Evolutionary conservation across 148 eudicot genomes (phyloP), one percentile per base, ranked within the genome.

Genomic region (Heliosperma pusillum): DNA sequence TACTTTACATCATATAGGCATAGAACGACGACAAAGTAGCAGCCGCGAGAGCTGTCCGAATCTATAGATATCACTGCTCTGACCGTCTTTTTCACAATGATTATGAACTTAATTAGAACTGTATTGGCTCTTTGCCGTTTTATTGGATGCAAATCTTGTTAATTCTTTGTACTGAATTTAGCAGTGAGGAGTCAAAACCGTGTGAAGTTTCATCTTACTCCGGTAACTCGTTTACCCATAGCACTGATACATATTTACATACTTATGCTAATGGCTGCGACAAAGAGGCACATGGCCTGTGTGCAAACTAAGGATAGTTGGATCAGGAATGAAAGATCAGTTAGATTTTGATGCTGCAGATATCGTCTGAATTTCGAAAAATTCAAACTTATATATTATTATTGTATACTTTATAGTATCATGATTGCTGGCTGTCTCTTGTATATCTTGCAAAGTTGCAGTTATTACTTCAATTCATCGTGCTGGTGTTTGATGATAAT

Each of bases 251-350:
- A n/a, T n/a, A n/a, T n/a, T n/a, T n/a, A n/a, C n/a, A n/a, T n/a
- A n/a, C n/a, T n/a, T n/a, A n/a, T n/a, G n/a, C n/a, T n/a, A n/a
- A n/a, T 85, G 88, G 88, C 77, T 85, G 77, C 42, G 79, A 33
- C 80, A 82, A 57, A 80, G 73, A 69, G 83, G 78, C 26, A 64
- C 82, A 24, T 85, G 77, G 61, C 86, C 86, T 0, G 79, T 80
- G 6, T 83, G 86, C 76, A 83, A 80, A 75, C 73, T 83, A 29
- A 36, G 36, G 74, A 66, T 83, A n/a, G 70, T 83, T 20, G 80
- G 78, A n/a, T 69, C 76, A 4, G 73, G 59, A 66, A 78, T 73
- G 74, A 76, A 58, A 78, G 76, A 50, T 52, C 62, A 21, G 77
- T 73, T 70, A 69, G 75, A 76, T 15, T 56, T 27, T 45, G 71